phyloP scores from a whole-genome alignment of 441 rosid species.

The Arabidopsis hybrid region DNA sequence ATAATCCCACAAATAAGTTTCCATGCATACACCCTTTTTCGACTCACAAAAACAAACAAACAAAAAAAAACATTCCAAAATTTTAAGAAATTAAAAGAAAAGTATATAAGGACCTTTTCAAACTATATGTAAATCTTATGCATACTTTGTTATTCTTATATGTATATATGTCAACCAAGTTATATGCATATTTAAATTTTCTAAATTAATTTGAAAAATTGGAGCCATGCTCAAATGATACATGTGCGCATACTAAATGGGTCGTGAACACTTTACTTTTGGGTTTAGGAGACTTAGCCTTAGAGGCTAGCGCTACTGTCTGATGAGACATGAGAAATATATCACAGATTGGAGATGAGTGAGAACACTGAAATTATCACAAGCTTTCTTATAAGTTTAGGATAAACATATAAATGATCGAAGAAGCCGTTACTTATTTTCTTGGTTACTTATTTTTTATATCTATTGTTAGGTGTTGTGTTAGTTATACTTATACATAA shows the following conservation, averaged over 20 bases:
- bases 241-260: background rate
- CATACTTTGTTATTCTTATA: too few relatives aligned
- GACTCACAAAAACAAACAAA: background rate
- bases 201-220: background rate
- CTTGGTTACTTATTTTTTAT: too few relatives aligned
- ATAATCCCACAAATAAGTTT: background rate
- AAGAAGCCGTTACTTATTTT: too few relatives aligned
- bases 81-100: background rate
- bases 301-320: background rate
- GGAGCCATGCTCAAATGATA: background rate
- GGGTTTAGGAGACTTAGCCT: background rate
- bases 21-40: background rate
- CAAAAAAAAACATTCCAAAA: background rate
- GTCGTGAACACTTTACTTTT: slow-evolving; percentile 11
- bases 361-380: slow-evolving; percentile 4
- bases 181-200: too few relatives aligned
- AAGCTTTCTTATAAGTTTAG: slow-evolving; percentile 3
- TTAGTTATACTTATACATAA: background rate
- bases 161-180: too few relatives aligned
- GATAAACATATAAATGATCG: background rate
- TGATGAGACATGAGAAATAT: slow-evolving; percentile 18
- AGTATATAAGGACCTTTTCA: background rate
- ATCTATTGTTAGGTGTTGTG: background rate
- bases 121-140: background rate
- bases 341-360: slow-evolving; percentile 11